These are phyloP conservation scores for Candida schatavii DNA, from an alignment of 805 yeast species.

Conservation along the genomic window DNA sequence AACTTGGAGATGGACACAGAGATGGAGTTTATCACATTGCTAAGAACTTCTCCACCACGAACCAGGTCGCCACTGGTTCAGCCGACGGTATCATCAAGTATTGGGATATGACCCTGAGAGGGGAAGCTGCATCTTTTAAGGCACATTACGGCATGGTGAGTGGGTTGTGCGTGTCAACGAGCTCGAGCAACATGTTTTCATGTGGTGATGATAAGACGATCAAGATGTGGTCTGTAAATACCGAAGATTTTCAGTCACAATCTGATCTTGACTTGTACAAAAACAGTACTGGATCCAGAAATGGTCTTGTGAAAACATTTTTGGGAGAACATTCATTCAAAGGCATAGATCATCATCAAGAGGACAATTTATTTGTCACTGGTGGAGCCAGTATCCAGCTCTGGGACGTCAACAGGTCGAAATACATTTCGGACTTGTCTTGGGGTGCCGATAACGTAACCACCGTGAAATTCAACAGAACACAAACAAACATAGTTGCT, in stretches of 20 bases:
- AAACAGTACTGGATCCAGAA: slow-evolving; percentile 21
- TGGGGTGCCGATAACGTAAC: slow-evolving; percentile 97
- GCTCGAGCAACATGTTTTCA: slow-evolving; percentile 54
- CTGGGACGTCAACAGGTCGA: slow-evolving; percentile 86
- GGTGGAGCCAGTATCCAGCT: slow-evolving; percentile 87
- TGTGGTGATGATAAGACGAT: slow-evolving; percentile 90
- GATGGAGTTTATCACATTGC: slow-evolving; percentile 93
- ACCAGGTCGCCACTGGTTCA: slow-evolving; percentile 82
- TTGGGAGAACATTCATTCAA: slow-evolving; percentile 82
- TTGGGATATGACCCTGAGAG: slow-evolving; percentile 84
- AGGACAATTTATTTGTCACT: slow-evolving; percentile 74
- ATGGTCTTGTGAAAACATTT: slow-evolving; percentile 73
- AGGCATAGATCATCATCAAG: slow-evolving; percentile 82
- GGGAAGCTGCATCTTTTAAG: slow-evolving; percentile 70
- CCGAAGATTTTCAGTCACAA: slow-evolving; percentile 45
- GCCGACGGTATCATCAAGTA: slow-evolving; percentile 95
- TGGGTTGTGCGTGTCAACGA: slow-evolving; percentile 73
- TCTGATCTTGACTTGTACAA: slow-evolving; percentile 32
- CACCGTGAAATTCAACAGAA: slow-evolving; percentile 80
- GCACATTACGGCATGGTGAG: slow-evolving; percentile 91
- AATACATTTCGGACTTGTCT: slow-evolving; percentile 71
- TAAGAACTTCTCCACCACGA: slow-evolving; percentile 65
- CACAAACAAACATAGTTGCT: slow-evolving; percentile 86
- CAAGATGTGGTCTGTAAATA: slow-evolving; percentile 80
- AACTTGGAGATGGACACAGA: slow-evolving; percentile 89